A percentile compares a stretch with the other conserved stretches of the same genome.
These are phyloP conservation scores for Mycena capillaripes DNA, from an alignment of 768 basidiomycete genomes.

Conservation along the genomic window DNA sequence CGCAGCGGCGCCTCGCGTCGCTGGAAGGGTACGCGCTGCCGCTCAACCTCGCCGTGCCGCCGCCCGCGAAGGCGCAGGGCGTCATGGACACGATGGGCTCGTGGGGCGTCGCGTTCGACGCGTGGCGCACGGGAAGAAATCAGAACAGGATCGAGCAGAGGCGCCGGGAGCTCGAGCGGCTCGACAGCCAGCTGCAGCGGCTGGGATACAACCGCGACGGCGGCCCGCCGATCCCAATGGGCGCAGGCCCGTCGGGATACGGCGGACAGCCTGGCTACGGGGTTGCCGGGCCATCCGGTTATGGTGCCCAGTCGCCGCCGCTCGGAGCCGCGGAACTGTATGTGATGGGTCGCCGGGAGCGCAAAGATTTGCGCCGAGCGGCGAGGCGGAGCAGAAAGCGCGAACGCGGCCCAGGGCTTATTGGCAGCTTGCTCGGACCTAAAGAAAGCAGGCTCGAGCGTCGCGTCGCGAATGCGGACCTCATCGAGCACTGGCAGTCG, in stretches of 20 bases:
- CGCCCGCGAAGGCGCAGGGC: constrained; percentile 38
- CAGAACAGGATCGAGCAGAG: constrained; percentile 35
- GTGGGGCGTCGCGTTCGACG: constrained; percentile 37
- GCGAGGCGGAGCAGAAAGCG: constrained; percentile 12
- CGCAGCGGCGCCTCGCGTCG: constrained; percentile 38
- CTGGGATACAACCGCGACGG: constrained; percentile 1
- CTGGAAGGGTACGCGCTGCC: constrained; percentile 38
- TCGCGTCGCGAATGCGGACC: constrained; percentile 38
- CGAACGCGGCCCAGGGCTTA: constrained; percentile 3
- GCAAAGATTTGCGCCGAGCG: constrained; percentile 16
- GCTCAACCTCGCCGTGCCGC: constrained; percentile 37
- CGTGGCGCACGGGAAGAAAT: constrained; percentile 26
- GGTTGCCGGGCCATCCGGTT: neutral
- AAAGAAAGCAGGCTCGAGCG: constrained; percentile 32
- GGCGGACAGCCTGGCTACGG: too few species aligned
- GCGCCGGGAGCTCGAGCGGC: constrained; percentile 31
- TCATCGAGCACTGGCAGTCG: constrained; percentile 40
- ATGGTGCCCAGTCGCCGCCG: neutral
- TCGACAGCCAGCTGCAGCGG: constrained; percentile 4
- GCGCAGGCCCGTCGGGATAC: neutral
- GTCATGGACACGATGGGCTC: constrained; percentile 38
- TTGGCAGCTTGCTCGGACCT: constrained; percentile 5
- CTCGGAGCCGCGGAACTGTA: neutral
- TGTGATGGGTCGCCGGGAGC: constrained; percentile 13
- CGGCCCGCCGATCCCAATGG: neutral